phyloP scores from a whole-genome alignment of 192 early-diverging fungal species.

The Diversispora epigaea region DNA sequence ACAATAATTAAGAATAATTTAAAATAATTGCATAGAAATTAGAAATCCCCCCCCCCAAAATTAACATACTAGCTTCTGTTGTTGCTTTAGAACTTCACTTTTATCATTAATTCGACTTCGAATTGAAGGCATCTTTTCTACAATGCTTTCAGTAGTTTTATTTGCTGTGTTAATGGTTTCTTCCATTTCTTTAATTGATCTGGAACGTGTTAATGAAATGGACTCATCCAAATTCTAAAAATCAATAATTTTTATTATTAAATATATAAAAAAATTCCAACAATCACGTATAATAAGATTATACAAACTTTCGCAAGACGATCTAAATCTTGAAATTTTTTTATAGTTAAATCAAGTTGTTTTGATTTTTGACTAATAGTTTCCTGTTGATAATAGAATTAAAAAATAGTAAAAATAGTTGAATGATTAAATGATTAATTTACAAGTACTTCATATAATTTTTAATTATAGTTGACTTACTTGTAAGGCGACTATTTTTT shows the following conservation, averaged over 20 bases:
- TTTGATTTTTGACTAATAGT: no score
- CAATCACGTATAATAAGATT: no score
- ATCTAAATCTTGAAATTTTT: no score
- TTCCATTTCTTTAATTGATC: conserved; percentile 21
- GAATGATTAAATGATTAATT: no score
- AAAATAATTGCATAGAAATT: neutral
- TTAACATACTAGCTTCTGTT: conserved; percentile 9
- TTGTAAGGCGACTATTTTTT: no score
- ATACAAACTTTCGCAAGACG: no score
- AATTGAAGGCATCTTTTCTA: neutral
- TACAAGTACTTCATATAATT: no score
- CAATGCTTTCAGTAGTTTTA: neutral
- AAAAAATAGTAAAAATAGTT: no score
- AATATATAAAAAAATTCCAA: neutral
- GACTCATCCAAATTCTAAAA: conserved; percentile 15
- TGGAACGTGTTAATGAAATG: neutral
- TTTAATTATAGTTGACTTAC: no score
- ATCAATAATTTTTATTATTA: neutral
- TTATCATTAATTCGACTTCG: neutral
- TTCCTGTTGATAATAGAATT: no score
- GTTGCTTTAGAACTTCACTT: conserved; percentile 6
- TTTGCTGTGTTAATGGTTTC: conserved; percentile 2
- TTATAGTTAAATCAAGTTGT: no score
- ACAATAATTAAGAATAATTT: neutral
- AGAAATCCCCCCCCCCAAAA: neutral